Conservation (phyloP, 2,329 filamentous ascomycete genomes). For the Didymosphaeria variabile region DNA sequence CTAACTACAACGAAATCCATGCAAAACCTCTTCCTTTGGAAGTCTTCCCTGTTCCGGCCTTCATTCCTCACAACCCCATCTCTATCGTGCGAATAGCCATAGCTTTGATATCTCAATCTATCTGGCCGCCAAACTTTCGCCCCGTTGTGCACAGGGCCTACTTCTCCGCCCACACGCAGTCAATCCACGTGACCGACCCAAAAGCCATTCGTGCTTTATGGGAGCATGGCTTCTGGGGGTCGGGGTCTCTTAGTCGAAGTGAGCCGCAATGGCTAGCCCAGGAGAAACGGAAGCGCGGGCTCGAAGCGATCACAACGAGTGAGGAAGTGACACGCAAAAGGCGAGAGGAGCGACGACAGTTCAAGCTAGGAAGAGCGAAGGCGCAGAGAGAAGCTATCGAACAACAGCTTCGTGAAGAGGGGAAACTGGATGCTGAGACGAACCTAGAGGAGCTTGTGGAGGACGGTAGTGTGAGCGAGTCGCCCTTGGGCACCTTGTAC, state of each 20-base stretch:
- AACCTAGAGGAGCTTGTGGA: constrained; percentile 42
- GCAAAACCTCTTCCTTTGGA: constrained; percentile 80
- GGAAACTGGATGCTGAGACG: constrained; percentile 40
- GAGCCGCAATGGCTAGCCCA: constrained; percentile 92
- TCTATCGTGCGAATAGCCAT: constrained; percentile 84
- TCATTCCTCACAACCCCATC: constrained; percentile 92
- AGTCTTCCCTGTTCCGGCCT: constrained; percentile 82
- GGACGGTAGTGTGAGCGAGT: constrained; percentile 29
- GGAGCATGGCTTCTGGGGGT: constrained; percentile 98
- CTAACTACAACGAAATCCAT: constrained; percentile 79
- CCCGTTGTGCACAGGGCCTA: constrained; percentile 74
- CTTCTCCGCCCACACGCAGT: constrained; percentile 83
- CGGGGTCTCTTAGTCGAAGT: constrained; percentile 90
- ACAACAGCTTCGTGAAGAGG: constrained; percentile 69
- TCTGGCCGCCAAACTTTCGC: constrained; percentile 72
- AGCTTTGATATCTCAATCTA: constrained; percentile 76
- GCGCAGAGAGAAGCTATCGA: constrained; percentile 86
- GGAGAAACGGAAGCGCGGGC: constrained; percentile 76
- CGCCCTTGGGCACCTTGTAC: constrained; percentile 31
- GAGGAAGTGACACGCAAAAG: constrained; percentile 82
- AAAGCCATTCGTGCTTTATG: constrained; percentile 82
- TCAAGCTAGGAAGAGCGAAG: constrained; percentile 92
- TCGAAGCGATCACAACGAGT: constrained; percentile 73
- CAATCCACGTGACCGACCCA: constrained; percentile 83
- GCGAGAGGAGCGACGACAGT: constrained; percentile 79